A percentile compares a stretch with the other conserved stretches of the same genome.
phyloP scores from a whole-genome alignment of 768 basidiomycete genomes.

The Mycena chlorophos region DNA sequence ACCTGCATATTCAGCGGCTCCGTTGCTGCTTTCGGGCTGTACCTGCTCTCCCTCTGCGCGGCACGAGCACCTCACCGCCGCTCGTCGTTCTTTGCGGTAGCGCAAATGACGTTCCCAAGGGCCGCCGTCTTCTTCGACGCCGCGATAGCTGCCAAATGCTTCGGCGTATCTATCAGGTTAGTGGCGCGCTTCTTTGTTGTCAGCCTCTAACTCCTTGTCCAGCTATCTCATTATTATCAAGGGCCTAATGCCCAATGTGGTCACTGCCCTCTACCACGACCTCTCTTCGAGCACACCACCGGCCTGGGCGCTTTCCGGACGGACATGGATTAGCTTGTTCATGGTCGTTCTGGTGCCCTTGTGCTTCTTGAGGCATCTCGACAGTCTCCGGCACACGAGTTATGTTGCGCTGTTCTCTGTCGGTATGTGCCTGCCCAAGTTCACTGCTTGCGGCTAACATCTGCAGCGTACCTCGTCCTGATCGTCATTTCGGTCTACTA shows the following conservation, averaged over 20 bases:
- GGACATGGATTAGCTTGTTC: constrained; percentile 79
- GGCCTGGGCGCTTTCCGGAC: constrained; percentile 71
- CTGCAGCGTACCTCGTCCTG: constrained; percentile 70
- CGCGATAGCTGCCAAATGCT: constrained; percentile 94
- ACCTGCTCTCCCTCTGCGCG: constrained; percentile 84
- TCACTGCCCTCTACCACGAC: constrained; percentile 78
- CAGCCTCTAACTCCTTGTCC: constrained; percentile 3
- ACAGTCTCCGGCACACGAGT: constrained; percentile 87
- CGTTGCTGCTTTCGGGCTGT: constrained; percentile 82
- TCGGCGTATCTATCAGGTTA: constrained; percentile 92
- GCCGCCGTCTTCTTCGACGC: constrained; percentile 89
- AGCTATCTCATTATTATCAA: constrained; percentile 92
- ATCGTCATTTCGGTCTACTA: constrained; percentile 84
- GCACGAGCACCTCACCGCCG: constrained; percentile 69
- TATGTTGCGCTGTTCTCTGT: constrained; percentile 90
- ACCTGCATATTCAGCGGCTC: constrained; percentile 82
- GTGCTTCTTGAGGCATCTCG: constrained; percentile 76
- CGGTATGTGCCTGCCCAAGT: constrained; percentile 47
- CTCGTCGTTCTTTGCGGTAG: constrained; percentile 83
- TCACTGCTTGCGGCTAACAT: constrained; percentile 4
- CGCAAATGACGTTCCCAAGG: constrained; percentile 84
- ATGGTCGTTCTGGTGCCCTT: constrained; percentile 80
- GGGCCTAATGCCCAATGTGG: constrained; percentile 89
- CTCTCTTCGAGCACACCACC: constrained; percentile 72
- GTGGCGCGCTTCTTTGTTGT: constrained; percentile 8